phyloP scores from a whole-genome alignment of 1,139 yeast species.

The Martiniozyma asiatica region DNA sequence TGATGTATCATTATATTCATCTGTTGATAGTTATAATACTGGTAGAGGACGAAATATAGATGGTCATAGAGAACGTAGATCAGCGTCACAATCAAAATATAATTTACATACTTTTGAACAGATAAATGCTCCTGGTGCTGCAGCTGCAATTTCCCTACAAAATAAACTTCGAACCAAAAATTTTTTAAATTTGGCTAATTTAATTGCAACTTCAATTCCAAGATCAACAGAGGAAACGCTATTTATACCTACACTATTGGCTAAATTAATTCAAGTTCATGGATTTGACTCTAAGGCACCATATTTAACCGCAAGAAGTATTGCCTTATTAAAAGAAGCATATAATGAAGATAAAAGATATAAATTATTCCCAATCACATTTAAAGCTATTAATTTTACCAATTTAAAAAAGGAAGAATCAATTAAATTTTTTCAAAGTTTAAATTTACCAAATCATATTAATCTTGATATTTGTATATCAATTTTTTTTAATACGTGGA shows the following conservation, averaged over 20 bases:
- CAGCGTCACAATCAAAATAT: slow-evolving; percentile 9
- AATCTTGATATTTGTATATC: slow-evolving; percentile 48
- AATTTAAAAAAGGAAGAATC: slow-evolving; percentile 29
- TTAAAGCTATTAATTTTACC: slow-evolving; percentile 25
- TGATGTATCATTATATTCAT: slow-evolving; percentile 24
- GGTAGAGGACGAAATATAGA: too few relatives aligned
- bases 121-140: slow-evolving; percentile 67
- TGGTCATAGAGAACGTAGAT: too few relatives aligned
- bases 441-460: slow-evolving; percentile 42
- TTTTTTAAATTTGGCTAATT: slow-evolving; percentile 42
- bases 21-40: too few relatives aligned
- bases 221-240: slow-evolving; percentile 68
- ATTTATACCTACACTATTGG: slow-evolving; percentile 58
- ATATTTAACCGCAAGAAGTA: slow-evolving; percentile 52
- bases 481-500: slow-evolving; percentile 71
- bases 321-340: slow-evolving; percentile 53
- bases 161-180: slow-evolving; percentile 36
- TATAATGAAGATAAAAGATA: slow-evolving; percentile 18
- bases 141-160: slow-evolving; percentile 60
- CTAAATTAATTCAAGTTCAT: slow-evolving; percentile 54
- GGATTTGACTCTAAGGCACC: slow-evolving; percentile 64
- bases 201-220: slow-evolving; percentile 65
- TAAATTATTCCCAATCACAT: slow-evolving; percentile 21
- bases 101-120: slow-evolving; percentile 47
- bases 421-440: slow-evolving; percentile 29